These are phyloP conservation scores for Hemileccinum rubropunctum DNA, from an alignment of 768 basidiomycete species.

Conservation along the genomic window DNA sequence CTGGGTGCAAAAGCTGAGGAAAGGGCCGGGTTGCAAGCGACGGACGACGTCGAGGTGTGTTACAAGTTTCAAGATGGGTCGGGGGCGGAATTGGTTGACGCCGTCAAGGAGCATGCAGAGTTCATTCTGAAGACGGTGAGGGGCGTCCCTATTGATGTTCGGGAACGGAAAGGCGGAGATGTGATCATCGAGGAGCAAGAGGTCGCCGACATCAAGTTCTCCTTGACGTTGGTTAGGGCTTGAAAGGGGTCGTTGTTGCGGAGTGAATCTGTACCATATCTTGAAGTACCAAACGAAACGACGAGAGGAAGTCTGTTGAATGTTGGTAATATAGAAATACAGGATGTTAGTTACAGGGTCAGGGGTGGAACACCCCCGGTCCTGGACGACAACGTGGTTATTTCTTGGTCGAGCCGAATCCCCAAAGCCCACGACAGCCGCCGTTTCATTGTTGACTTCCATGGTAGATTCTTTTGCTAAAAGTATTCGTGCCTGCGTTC, in stretches of 20 bases:
- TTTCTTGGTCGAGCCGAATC: slow-evolving; percentile 86
- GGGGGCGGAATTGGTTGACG: slow-evolving; percentile 60
- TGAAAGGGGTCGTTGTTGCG: slow-evolving; percentile 14
- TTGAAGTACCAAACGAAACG: neutral
- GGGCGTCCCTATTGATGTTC: slow-evolving; percentile 60
- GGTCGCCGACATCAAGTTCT: slow-evolving; percentile 74
- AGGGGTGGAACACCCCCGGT: neutral
- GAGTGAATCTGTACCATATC: too few species aligned
- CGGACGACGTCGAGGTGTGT: slow-evolving; percentile 89
- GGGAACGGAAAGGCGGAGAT: slow-evolving; percentile 46
- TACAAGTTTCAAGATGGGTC: slow-evolving; percentile 73
- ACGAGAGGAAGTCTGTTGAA: slow-evolving; percentile 1
- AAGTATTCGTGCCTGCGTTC: slow-evolving; percentile 67
- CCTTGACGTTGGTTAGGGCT: slow-evolving; percentile 57
- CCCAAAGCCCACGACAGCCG: slow-evolving; percentile 89
- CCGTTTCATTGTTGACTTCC: slow-evolving; percentile 64
- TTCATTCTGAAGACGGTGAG: slow-evolving; percentile 74
- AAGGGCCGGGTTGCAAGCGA: slow-evolving; percentile 94
- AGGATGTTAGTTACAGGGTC: slow-evolving; percentile 15
- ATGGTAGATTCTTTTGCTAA: slow-evolving; percentile 49
- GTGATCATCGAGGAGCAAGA: slow-evolving; percentile 82
- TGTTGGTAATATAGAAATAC: slow-evolving; percentile 11
- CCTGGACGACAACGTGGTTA: slow-evolving; percentile 38
- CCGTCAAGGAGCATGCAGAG: slow-evolving; percentile 64
- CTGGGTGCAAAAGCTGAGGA: slow-evolving; percentile 91